Evolutionary conservation across 495 filamentous ascomycete genomes (phyloP), one percentile per base, ranked within the genome.

Genomic region (Aspergillus sclerotiicarbonarius): DNA sequence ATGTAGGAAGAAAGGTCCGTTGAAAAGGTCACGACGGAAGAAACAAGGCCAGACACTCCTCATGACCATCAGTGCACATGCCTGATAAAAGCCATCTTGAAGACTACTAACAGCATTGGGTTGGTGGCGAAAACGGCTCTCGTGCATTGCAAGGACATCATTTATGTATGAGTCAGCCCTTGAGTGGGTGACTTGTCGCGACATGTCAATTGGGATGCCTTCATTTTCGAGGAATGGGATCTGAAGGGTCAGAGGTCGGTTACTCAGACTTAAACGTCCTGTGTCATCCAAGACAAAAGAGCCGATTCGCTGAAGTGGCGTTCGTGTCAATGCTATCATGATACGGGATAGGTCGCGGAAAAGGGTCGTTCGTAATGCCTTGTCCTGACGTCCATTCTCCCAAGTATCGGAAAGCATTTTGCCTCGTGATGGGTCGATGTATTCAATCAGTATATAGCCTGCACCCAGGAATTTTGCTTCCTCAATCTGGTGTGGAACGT

Each of bases 371-470:
- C 62, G 64, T 53, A 60, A 62, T 9, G 18, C 33, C 4, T 29
- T 6, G 31, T 74, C 58, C 8, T 58, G 56, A 10, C 58, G 65
- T 10, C 57, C 49, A 33, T 65, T 51, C 8, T 62, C 44, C 74
- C 60, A 59, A 6, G 37, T 66, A 61, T 52, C 68, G 0, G 72
- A 76, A 51, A 77, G 69, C 68, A 75, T 70, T 48, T 51, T 57
- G 29, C 72, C 70, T 51, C 55, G 20, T 16, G 49, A 54, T 52
- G 9, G 51, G 9, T 67, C 57, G 53, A 74, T 64, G 56, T 68
- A 69, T 50, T 77, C 70, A 31, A 76, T 63, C 29, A 77, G 49
- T 37, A 76, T 51, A 62, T 77, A 76, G 47, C 58, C 60, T 33
- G 57, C 48, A 51, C 54, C 54, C 29, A 58, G 30, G n/a, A 46